Evolutionary conservation across 139 green algal genomes (phyloP), one percentile per base, ranked within the genome.

Genomic region (Chlamydomonas sp.): DNA sequence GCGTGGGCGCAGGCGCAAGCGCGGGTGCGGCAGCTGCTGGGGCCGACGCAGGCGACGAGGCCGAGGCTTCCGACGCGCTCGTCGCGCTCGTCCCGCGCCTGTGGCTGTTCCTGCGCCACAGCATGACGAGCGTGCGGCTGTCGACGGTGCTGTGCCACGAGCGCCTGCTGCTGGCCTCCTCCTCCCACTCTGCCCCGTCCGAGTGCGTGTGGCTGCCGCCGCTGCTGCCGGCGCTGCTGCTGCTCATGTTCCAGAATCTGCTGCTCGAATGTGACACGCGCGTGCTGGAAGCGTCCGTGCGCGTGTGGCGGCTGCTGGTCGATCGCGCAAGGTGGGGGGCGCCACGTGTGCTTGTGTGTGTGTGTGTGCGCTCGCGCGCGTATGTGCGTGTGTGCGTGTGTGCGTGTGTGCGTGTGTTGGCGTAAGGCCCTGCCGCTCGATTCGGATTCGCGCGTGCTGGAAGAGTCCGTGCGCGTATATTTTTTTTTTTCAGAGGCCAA

Each of bases 341-440:
- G 26, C 8, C 8, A 73, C n/a, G n/a, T n/a, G n/a, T n/a, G n/a
- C n/a, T n/a, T n/a, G n/a, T n/a, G n/a, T n/a, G n/a, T n/a, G n/a
- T n/a, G n/a, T n/a, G n/a, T n/a, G n/a, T n/a, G n/a, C n/a, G n/a
- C n/a, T n/a, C n/a, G n/a, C n/a, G n/a, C 13, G 39, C 37, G 8
- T 30, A 35, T 48, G 48, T 62, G 29, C 8, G 10, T 49, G 60
- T 13, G n/a, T n/a, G n/a, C n/a, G n/a, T n/a, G n/a, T n/a, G n/a
- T n/a, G n/a, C n/a, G n/a, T n/a, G n/a, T n/a, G n/a, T n/a, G n/a
- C n/a, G n/a, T n/a, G n/a, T n/a, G n/a, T n/a, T n/a, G n/a, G n/a
- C n/a, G n/a, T n/a, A n/a, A 95, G 63, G 88, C 86, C 48, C 64
- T 96, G 48, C 66, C 96, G 35, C 29, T 89, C 36, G 92, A 97